These are phyloP conservation scores for Cymodocea nodosa DNA, from an alignment of 116 monocot genomes.

Conservation along the genomic window DNA sequence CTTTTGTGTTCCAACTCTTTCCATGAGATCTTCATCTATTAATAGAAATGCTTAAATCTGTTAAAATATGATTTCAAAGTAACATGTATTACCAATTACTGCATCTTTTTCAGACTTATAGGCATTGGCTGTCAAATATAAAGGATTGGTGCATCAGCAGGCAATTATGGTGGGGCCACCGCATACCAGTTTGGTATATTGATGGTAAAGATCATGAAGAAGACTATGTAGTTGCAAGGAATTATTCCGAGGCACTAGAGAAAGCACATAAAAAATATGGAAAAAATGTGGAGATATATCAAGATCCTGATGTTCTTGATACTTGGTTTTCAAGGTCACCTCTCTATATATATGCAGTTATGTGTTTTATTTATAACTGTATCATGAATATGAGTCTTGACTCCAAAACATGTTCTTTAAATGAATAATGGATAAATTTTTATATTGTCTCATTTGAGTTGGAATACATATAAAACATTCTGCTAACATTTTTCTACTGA, in stretches of 20 bases:
- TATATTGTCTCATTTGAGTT: no score
- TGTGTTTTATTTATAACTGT: neutral
- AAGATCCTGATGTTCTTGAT: constrained; percentile 98
- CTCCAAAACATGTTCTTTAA: no score
- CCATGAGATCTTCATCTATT: no score
- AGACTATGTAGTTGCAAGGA: constrained; percentile 86
- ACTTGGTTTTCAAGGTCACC: constrained; percentile 99
- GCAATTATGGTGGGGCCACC: constrained; percentile 98
- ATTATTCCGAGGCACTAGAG: constrained; percentile 53
- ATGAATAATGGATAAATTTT: no score
- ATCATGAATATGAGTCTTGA: no score
- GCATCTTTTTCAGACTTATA: constrained; percentile 51
- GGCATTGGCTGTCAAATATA: constrained; percentile 94
- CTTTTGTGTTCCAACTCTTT: no score
- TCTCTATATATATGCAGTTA: neutral
- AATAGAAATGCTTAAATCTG: neutral
- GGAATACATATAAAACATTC: no score
- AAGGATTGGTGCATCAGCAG: constrained; percentile 99
- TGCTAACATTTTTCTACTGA: no score
- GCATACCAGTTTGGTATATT: constrained; percentile 98
- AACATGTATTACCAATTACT: neutral
- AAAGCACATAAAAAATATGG: constrained; percentile 80
- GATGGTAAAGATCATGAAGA: constrained; percentile 75
- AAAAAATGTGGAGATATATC: constrained; percentile 81
- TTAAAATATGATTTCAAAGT: neutral